Conservation (phyloP, 1,139 yeast genomes). For the Magnusiomyces suaveolens region DNA sequence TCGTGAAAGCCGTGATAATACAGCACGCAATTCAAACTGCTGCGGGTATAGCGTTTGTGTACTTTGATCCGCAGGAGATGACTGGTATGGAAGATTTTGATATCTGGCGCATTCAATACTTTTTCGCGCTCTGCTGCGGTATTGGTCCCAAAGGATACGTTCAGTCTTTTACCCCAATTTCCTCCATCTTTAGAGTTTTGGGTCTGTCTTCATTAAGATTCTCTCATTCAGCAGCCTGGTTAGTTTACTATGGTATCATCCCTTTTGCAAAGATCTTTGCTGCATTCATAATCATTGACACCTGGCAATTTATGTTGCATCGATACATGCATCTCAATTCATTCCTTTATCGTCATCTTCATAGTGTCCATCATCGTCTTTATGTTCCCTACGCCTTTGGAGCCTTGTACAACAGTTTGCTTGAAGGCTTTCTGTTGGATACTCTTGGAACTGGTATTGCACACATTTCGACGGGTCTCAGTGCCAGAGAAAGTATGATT, state of each 20-base stretch:
- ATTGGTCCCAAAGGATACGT: slow-evolving; percentile 12
- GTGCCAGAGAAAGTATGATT: slow-evolving; percentile 66
- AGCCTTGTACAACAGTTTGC: slow-evolving; percentile 86
- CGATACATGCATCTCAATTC: slow-evolving; percentile 79
- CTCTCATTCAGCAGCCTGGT: slow-evolving; percentile 26
- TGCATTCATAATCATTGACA: slow-evolving; percentile 71
- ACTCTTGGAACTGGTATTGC: slow-evolving; percentile 89
- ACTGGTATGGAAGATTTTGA: slow-evolving; percentile 66
- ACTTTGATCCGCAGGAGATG: slow-evolving; percentile 49
- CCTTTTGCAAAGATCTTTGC: slow-evolving; percentile 46
- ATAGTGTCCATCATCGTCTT: slow-evolving; percentile 86
- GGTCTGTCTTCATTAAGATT: slow-evolving; percentile 34
- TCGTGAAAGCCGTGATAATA: slow-evolving; percentile 65
- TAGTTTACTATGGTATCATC: slow-evolving; percentile 40
- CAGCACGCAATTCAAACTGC: slow-evolving; percentile 79
- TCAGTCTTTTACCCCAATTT: not conserved
- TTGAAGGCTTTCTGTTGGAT: slow-evolving; percentile 87
- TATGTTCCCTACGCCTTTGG: slow-evolving; percentile 97
- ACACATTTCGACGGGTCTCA: slow-evolving; percentile 47
- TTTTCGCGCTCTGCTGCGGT: slow-evolving; percentile 1
- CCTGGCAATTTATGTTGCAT: slow-evolving; percentile 93
- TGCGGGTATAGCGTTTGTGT: slow-evolving; percentile 49
- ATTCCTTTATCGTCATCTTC: slow-evolving; percentile 66
- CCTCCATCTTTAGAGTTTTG: not conserved
- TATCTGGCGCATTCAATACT: slow-evolving; percentile 44